Base-by-base conservation (phyloP, 768 basidiomycete genomes). In the Tulasnella sp. region DNA sequence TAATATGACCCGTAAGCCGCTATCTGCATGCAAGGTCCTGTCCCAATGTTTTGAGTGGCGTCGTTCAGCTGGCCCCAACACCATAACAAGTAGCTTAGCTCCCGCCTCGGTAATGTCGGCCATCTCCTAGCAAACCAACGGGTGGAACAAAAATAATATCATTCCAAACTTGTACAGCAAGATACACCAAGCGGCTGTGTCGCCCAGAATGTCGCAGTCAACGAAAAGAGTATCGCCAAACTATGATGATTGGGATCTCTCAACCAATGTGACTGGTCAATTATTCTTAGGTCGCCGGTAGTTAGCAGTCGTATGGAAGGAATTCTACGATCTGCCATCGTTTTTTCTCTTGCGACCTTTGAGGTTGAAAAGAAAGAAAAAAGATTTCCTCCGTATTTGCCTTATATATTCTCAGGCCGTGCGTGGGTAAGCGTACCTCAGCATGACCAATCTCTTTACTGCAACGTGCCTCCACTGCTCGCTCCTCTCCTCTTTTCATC, bases 211-310 rank as follows among this genome's bases (percentile, higher is more conserved):
- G 61, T 67, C 61, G 61, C 61, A 67, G 61, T 67, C 61, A 67
- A 67, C 61, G 61, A 67, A 67, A 67, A 67, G 61, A 67, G 32
- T 15, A 29, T 35, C 29, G 5, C 61, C 61, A 35, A 67, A 67
- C 18, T 67, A 29, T 7, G 11, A 35, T 10, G 10, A 32, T 67
- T 35, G 61, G 61, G 61, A 67, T 18, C 61, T 67, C 61, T 67
- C 61, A 67, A 67, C 61, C 61, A 67, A 67, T 67, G 61, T 67
- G 61, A 67, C 61, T 67, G 61, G 2, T 67, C 61, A 18, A 67
- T 67, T 11, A 29, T 67, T 67, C 61, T 67, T 7, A 67, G 61
- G 61, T 67, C 61, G 61, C 15, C 9, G 29, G 32, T 67, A 67
- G 61, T 13, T 67, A 9, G 61, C 61, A 67, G 61, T 67, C 61